Base-by-base conservation (phyloP, 2,329 filamentous ascomycete species). In the Atkinsonella hypoxylon region DNA sequence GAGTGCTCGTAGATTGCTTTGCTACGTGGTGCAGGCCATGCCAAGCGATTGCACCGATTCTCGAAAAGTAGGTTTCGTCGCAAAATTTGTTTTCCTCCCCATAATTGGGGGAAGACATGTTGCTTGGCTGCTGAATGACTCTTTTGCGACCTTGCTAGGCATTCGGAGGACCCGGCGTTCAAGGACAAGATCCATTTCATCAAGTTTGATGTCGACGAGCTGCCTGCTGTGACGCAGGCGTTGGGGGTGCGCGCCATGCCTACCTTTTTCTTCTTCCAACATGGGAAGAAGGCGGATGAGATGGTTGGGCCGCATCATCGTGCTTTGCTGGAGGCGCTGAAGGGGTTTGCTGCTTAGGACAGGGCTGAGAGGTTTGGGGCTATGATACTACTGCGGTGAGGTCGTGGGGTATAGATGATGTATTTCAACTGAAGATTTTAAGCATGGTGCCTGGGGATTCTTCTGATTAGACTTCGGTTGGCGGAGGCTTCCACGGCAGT, bases 1-100 rank as follows among this genome's bases (percentile, higher is more conserved):
- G 75, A 49, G 78, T 95, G 59, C 72, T 96, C 54, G 73, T 97
- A 62, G 91, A 97, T 74, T 89, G 82, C 73, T 89, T 85, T 69
- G 90, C 90, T 51, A 81, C 75, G 55, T 96, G 90, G 90, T 96
- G 90, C 75, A 89, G 88, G 55, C 90, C 90, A 53, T 96, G 90
- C 85, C 95, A 90, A 75, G 77, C 82, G 59, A 91, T 95, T 61
- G 81, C 89, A 31, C 90, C 90, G 52, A 69, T 82, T 55, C 72
- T 95, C 51, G 57, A 60, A 47, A 56, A 60, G 60, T 65, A 52
- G 12, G 49, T 17, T 11, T n/a, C n/a, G n/a, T n/a, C n/a, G n/a
- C n/a, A n/a, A n/a, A n/a, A n/a, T n/a, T n/a, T n/a, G n/a, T n/a
- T n/a, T n/a, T n/a, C n/a, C n/a, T n/a, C n/a, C n/a, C n/a, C n/a